Evolutionary conservation across 495 filamentous ascomycete species (phyloP).

Genomic region (Xylaria scruposa): DNA sequence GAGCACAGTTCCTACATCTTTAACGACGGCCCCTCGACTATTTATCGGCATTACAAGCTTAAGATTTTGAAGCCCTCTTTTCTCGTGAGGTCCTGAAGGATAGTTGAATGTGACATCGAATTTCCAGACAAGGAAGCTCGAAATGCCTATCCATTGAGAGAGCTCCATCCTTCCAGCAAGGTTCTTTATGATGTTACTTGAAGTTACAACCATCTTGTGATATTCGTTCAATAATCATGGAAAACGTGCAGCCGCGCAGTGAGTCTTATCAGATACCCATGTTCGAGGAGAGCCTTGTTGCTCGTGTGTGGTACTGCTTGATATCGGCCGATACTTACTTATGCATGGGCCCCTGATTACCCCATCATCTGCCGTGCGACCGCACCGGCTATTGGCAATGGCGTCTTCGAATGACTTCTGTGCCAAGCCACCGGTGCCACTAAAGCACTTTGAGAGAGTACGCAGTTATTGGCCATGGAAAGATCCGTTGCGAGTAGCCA

Average conservation of each 20-base stretch:
- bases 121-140: constrained; percentile 36
- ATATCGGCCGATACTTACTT: constrained; percentile 19
- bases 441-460: not conserved
- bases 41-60: constrained; percentile 35
- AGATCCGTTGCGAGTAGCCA: not conserved
- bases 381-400: constrained; percentile 22
- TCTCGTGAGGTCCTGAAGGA: constrained; percentile 24
- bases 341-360: constrained; percentile 9
- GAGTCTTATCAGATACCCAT: constrained; percentile 18
- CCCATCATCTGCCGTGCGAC: constrained; percentile 19
- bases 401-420: constrained; percentile 17
- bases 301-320: not conserved
- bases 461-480: constrained; percentile 16
- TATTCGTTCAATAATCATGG: constrained; percentile 11
- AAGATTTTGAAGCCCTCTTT: constrained; percentile 19
- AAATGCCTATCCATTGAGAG: constrained; percentile 11
- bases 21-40: constrained; percentile 34
- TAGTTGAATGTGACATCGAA: constrained; percentile 16
- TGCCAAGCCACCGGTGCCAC: constrained; percentile 15
- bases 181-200: constrained; percentile 39
- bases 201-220: constrained; percentile 19
- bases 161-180: constrained; percentile 33
- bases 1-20: constrained; percentile 14
- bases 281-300: constrained; percentile 18
- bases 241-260: constrained; percentile 17